A percentile compares a stretch with the other conserved stretches of the same genome.
phyloP scores from a whole-genome alignment of 2,329 filamentous ascomycete genomes.

The Fusarium nodosum region DNA sequence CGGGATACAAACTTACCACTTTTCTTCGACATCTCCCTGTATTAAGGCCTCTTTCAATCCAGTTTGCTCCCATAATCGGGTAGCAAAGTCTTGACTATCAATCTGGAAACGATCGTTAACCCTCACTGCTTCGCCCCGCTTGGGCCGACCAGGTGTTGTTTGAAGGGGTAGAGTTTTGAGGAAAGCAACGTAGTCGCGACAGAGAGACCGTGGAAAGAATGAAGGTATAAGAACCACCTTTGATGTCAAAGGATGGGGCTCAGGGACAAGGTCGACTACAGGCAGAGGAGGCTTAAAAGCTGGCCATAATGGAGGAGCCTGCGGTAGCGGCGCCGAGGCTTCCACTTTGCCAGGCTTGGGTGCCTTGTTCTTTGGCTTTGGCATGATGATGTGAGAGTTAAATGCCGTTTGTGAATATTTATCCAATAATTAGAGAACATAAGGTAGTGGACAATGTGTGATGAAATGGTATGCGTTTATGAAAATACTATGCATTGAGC shows the following conservation, averaged over 20 bases:
- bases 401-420: neutral
- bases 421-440: neutral
- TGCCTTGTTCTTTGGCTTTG: slow-evolving; percentile 54
- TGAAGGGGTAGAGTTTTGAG: slow-evolving; percentile 76
- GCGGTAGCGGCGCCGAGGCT: slow-evolving; percentile 48
- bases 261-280: slow-evolving; percentile 71
- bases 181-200: slow-evolving; percentile 81
- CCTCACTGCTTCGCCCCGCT: slow-evolving; percentile 82
- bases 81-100: slow-evolving; percentile 80
- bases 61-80: slow-evolving; percentile 81
- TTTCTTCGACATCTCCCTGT: slow-evolving; percentile 53
- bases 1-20: slow-evolving; percentile 60
- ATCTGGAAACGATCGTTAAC: slow-evolving; percentile 93
- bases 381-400: slow-evolving; percentile 45
- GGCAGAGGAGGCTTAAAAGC: slow-evolving; percentile 77
- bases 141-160: slow-evolving; percentile 84
- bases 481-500: slow-evolving; percentile 28
- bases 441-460: neutral
- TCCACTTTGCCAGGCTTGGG: slow-evolving; percentile 46
- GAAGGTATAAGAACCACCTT: slow-evolving; percentile 81
- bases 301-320: slow-evolving; percentile 71
- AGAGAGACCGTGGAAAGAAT: slow-evolving; percentile 81
- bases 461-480: slow-evolving; percentile 7
- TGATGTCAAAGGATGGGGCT: slow-evolving; percentile 62
- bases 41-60: slow-evolving; percentile 75